These are phyloP conservation scores for Sarcodon sp. DNA, from an alignment of 768 basidiomycete species.

Conservation along the genomic window DNA sequence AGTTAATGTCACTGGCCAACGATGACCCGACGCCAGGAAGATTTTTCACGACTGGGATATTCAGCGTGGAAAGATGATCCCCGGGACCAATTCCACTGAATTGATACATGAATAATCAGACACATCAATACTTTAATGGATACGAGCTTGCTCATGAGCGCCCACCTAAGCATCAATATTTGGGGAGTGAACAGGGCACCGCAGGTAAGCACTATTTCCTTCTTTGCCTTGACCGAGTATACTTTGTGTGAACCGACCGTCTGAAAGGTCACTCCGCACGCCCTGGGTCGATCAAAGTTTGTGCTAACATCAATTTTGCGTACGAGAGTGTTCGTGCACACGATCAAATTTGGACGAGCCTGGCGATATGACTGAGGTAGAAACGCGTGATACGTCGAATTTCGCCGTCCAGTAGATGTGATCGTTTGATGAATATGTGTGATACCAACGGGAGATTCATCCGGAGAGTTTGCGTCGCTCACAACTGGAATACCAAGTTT, in stretches of 20 bases:
- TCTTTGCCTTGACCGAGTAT: slow-evolving; percentile 3
- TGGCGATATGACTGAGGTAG: slow-evolving; percentile 6
- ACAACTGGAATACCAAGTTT: slow-evolving; percentile 10
- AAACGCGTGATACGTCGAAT: slow-evolving; percentile 12
- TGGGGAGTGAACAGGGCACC: slow-evolving; percentile 21
- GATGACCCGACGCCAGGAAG: slow-evolving; percentile 15
- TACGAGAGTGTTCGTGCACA: slow-evolving; percentile 11
- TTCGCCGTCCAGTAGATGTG: slow-evolving; percentile 6
- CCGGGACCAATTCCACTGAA: slow-evolving; percentile 14
- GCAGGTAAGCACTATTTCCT: slow-evolving; percentile 12
- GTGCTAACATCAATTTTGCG: neutral
- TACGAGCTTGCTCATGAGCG: neutral
- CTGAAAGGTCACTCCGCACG: neutral
- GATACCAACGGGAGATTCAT: slow-evolving; percentile 9
- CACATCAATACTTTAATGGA: slow-evolving; percentile 26
- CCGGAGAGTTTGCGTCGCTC: slow-evolving; percentile 11
- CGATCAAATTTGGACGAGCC: slow-evolving; percentile 5
- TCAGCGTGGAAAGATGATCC: slow-evolving; percentile 7
- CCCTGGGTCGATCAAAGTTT: slow-evolving; percentile 1
- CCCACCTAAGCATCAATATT: slow-evolving; percentile 22
- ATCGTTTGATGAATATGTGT: slow-evolving; percentile 11
- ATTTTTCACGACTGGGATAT: slow-evolving; percentile 10
- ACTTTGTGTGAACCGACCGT: neutral
- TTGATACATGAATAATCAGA: slow-evolving; percentile 16
- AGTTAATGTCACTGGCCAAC: neutral